Base-by-base conservation (phyloP, 306 rosid species). In the Cicer bijugum region DNA sequence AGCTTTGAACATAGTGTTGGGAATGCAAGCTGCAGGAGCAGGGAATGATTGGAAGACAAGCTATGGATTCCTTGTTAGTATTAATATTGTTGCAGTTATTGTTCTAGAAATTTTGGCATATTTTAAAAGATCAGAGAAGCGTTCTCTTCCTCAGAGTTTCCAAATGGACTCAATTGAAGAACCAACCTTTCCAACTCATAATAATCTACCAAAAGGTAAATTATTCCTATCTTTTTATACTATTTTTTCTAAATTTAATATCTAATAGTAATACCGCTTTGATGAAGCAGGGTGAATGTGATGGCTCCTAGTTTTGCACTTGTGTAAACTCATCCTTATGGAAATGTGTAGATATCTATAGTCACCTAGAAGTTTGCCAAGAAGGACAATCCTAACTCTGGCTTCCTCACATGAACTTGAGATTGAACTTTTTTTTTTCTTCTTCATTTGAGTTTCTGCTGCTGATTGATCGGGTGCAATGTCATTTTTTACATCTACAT, bases 1-100 rank as follows among this genome's bases (percentile, higher is more conserved):
- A 80, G 86, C 96, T 16, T 48, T 95, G 88, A 95, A 95, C 89
- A 86, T 95, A 79, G 83, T 91, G 57, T 42, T 95, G 86, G 99
- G 97, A 66, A 86, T 95, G 80, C 81, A 83, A 76, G 86, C 91
- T 67, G 97, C 96, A 14, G 89, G 85, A 39, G 97, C 93, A 65
- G 92, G 96, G 39, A 86, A 70, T 78, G 89, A 84, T 69, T 91
- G 96, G 97, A 90, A 89, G 82, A 71, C 85, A 65, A 87, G 97
- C 58, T 91, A 95, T 20, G 97, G 99, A 55, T 95, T 95, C 81
- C 87, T 95, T 72, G 87, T 88, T 4, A 48, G 90, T 68, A 4
- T 89, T 12, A 69, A 90, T 76, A 79, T 95, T 57, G 35, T 91
- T 12, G 61, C 90, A 12, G 87, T 88, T 42, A 85, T 95, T 7